phyloP scores from a whole-genome alignment of 192 early-diverging fungal species.

The Entrophospora sp. region DNA sequence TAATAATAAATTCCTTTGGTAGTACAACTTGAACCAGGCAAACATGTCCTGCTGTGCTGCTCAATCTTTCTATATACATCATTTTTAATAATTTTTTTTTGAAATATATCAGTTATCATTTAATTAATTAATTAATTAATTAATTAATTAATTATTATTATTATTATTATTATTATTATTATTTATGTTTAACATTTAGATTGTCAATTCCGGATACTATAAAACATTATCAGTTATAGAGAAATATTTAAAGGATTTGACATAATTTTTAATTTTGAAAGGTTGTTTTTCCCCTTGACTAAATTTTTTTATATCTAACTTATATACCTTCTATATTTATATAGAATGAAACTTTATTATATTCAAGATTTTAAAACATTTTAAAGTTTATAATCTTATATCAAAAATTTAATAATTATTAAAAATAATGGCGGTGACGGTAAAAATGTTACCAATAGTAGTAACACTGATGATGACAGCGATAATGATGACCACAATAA shows the following conservation, averaged over 20 bases:
- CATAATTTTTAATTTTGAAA: conserved; percentile 26
- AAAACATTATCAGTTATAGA: conserved; percentile 84
- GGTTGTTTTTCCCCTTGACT: background rate
- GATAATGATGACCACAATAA: background rate
- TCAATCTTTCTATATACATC: too few species aligned
- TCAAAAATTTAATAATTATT: conserved; percentile 66
- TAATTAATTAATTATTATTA: too few species aligned
- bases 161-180: conserved; percentile 14
- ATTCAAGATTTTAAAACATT: conserved; percentile 65
- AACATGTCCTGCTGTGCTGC: conserved; percentile 83
- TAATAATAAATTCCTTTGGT: conserved; percentile 37
- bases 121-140: background rate
- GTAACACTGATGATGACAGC: too few species aligned
- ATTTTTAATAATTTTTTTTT: too few species aligned
- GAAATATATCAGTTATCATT: background rate
- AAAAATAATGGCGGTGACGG: background rate
- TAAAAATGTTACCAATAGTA: too few species aligned
- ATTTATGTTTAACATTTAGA: conserved; percentile 30
- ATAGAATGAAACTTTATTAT: conserved; percentile 61
- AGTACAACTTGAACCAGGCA: conserved; percentile 53
- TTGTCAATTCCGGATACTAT: conserved; percentile 55
- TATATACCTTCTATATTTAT: background rate
- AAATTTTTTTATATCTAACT: background rate
- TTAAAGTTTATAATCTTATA: conserved; percentile 52
- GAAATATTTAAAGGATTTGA: conserved; percentile 84